A percentile compares a stretch with the other conserved stretches of the same genome.
These are phyloP conservation scores for Quercus mongolica DNA, from an alignment of 306 rosid species.

Conservation along the genomic window DNA sequence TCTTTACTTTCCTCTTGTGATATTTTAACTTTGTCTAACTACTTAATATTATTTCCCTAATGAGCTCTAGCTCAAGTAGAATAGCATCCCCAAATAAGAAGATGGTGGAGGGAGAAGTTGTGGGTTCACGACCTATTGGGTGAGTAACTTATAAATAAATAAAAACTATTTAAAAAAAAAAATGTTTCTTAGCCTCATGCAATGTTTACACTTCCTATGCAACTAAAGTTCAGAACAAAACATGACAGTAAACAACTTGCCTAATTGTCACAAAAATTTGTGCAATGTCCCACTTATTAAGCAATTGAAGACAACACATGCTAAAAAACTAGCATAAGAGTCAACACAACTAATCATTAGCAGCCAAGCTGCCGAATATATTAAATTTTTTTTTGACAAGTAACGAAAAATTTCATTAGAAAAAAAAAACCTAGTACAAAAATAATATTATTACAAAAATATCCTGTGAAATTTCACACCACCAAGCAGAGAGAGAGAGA, in stretches of 20 bases:
- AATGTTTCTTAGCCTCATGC: background rate
- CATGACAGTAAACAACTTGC: slow-evolving; percentile 9
- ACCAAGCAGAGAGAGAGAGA: background rate
- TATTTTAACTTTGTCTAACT: background rate
- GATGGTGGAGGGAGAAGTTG: background rate
- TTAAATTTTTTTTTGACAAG: no score
- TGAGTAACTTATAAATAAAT: background rate
- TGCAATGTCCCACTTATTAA: slow-evolving; percentile 5
- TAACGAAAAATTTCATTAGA: no score
- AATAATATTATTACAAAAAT: background rate
- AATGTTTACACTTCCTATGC: background rate
- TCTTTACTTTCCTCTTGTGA: background rate
- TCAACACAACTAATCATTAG: background rate
- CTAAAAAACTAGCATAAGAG: background rate
- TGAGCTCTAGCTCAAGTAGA: background rate
- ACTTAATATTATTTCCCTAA: background rate
- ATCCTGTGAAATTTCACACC: slow-evolving; percentile 2
- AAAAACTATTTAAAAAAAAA: no score
- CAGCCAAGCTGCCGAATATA: background rate
- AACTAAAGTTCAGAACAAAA: background rate
- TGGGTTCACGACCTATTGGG: background rate
- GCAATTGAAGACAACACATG: background rate
- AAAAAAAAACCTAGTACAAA: background rate
- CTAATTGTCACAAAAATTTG: background rate
- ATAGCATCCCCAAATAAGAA: background rate